Percentiles rank a stretch among this genome's conserved stretches.
Evolutionary conservation across 176 grass and related monocot species (phyloP).

Genomic region (Pharus latifolius): DNA sequence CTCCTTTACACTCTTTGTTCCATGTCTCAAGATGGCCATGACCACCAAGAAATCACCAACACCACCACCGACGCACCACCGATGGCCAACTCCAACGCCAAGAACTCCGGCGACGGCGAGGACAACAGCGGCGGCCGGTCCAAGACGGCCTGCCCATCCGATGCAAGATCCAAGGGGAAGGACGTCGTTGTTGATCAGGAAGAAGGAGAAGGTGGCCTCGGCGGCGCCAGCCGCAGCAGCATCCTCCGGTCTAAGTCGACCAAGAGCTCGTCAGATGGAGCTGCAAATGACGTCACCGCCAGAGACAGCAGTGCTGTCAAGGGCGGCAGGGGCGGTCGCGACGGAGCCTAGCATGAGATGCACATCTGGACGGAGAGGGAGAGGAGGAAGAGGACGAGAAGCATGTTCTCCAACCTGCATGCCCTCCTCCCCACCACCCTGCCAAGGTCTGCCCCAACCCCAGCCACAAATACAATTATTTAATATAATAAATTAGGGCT

Average conservation of each 20-base stretch:
- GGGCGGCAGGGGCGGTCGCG: neutral
- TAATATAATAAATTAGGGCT: no score
- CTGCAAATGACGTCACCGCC: neutral
- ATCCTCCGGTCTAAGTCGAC: no score
- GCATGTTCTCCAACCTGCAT: slow-evolving; percentile 30
- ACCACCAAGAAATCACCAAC: neutral
- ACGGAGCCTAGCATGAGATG: neutral
- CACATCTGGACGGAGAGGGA: slow-evolving; percentile 34
- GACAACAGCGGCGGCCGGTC: neutral
- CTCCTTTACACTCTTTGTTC: no score
- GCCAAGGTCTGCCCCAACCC: neutral
- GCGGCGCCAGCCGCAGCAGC: neutral
- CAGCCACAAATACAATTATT: no score
- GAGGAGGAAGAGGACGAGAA: slow-evolving; percentile 35
- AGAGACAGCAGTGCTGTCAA: neutral
- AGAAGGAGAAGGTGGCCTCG: neutral
- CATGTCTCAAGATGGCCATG: neutral
- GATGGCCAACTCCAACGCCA: neutral
- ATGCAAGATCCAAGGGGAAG: neutral
- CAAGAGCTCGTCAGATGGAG: neutral
- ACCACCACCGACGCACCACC: neutral
- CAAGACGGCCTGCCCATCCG: neutral
- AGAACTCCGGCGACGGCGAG: neutral
- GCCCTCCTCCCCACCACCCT: slow-evolving; percentile 22
- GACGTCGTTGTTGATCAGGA: neutral